Evolutionary conservation across 164 flowering plant species (phyloP).

Genomic region (Chimonanthus salicifolius): DNA sequence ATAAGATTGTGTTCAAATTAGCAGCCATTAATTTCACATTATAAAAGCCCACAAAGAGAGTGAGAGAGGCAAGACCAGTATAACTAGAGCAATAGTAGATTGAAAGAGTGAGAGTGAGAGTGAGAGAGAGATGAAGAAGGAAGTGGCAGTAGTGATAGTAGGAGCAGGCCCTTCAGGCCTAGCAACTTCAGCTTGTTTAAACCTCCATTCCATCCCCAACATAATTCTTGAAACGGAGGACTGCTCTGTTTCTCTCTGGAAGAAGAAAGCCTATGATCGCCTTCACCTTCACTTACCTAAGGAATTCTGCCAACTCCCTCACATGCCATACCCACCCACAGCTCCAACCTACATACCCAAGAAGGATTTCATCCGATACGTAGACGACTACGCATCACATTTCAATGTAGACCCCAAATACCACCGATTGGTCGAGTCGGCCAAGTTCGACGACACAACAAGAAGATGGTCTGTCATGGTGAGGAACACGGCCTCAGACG

Average conservation of each 20-base stretch:
- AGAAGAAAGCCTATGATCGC: slow-evolving; percentile 31
- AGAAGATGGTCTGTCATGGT: slow-evolving; percentile 4
- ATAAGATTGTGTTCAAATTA: no score
- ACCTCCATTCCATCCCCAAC: slow-evolving; percentile 15
- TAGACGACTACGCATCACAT: slow-evolving; percentile 23
- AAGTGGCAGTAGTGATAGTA: not conserved
- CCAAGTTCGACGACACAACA: not conserved
- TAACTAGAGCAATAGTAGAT: not conserved
- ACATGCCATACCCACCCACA: slow-evolving; percentile 13
- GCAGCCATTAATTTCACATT: no score
- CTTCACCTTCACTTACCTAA: slow-evolving; percentile 35
- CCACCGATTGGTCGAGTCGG: slow-evolving; percentile 17
- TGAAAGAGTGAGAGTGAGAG: slow-evolving; percentile 15
- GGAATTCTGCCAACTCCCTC: slow-evolving; percentile 33
- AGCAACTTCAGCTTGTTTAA: slow-evolving; percentile 31
- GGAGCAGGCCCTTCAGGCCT: slow-evolving; percentile 14
- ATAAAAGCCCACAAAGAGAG: no score
- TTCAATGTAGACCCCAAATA: slow-evolving; percentile 23
- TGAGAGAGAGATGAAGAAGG: not conserved
- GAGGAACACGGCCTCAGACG: slow-evolving; percentile 2
- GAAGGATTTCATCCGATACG: slow-evolving; percentile 19
- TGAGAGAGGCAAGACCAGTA: no score
- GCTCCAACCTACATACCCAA: slow-evolving; percentile 26
- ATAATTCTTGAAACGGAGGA: slow-evolving; percentile 36
- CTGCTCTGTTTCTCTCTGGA: slow-evolving; percentile 22